Evolutionary conservation across 768 basidiomycete species (phyloP).

Genomic region (Podaxis sp.): DNA sequence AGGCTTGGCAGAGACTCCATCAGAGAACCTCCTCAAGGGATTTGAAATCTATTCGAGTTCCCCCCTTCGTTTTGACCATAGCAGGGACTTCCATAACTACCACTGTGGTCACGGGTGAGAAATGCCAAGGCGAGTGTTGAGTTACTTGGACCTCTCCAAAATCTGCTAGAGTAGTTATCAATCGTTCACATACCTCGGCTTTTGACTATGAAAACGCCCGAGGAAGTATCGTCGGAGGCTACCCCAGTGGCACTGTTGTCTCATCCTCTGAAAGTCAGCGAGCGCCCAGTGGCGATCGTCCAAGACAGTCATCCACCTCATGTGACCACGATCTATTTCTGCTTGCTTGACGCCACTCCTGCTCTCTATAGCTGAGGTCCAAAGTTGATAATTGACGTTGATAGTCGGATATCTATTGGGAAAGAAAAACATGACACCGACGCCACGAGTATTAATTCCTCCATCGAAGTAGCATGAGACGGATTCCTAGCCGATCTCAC

Average conservation of each 20-base stretch:
- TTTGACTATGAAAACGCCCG: neutral
- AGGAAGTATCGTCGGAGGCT: no score
- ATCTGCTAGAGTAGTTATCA: neutral
- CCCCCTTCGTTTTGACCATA: neutral
- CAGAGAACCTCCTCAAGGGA: neutral
- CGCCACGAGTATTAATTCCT: neutral
- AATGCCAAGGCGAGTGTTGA: neutral
- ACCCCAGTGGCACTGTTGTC: neutral
- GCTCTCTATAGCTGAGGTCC: neutral
- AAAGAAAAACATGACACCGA: neutral
- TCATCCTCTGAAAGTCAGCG: neutral
- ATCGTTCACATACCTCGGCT: neutral
- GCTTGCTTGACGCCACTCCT: neutral
- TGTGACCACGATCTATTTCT: neutral
- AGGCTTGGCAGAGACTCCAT: neutral
- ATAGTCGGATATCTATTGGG: neutral
- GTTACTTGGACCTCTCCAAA: neutral
- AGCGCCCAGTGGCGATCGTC: neutral
- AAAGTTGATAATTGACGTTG: neutral
- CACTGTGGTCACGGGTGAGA: neutral
- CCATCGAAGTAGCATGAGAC: neutral
- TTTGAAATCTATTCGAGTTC: neutral
- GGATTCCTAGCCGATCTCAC: neutral
- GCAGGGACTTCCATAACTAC: no score
- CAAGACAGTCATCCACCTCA: neutral